Conservation (phyloP, 2,329 filamentous ascomycete genomes). For the Epichloe bromicola region DNA sequence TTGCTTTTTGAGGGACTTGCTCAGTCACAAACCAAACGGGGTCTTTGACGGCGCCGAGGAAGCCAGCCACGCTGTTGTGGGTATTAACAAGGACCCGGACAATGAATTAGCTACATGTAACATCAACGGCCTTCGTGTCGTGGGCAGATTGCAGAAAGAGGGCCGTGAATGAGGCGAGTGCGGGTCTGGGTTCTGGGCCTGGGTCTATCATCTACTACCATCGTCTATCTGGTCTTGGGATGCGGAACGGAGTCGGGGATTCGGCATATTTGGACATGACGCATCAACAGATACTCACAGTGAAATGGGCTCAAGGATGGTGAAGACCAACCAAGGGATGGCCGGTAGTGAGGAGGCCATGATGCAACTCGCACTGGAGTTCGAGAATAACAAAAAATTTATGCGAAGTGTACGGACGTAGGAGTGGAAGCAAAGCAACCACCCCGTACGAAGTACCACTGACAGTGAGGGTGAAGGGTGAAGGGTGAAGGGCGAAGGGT, state of each 20-base stretch:
- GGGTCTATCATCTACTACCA: not conserved
- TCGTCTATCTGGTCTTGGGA: not conserved
- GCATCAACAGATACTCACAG: conserved; percentile 34
- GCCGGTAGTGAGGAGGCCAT: conserved; percentile 52
- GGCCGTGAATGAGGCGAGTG: not conserved
- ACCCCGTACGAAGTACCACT: no score
- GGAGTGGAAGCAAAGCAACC: no score
- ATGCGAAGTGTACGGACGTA: no score
- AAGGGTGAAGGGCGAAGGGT: no score
- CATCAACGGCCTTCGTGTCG: conserved; percentile 1
- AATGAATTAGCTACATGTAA: conserved; percentile 8
- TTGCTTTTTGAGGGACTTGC: conserved; percentile 35
- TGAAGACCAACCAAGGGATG: conserved; percentile 54
- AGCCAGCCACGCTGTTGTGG: conserved; percentile 41
- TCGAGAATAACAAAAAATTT: no score
- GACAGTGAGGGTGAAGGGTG: no score
- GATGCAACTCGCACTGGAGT: not conserved
- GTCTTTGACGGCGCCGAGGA: conserved; percentile 39
- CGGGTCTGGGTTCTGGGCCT: not conserved
- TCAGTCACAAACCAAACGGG: conserved; percentile 50
- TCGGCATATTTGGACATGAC: not conserved
- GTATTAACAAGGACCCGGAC: not conserved
- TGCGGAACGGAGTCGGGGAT: conserved; percentile 3
- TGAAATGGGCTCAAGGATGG: conserved; percentile 54
- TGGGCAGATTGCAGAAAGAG: not conserved